Evolutionary conservation across 1,139 yeast species (phyloP), one percentile per base, ranked within the genome.

Genomic region (Candida sp.): DNA sequence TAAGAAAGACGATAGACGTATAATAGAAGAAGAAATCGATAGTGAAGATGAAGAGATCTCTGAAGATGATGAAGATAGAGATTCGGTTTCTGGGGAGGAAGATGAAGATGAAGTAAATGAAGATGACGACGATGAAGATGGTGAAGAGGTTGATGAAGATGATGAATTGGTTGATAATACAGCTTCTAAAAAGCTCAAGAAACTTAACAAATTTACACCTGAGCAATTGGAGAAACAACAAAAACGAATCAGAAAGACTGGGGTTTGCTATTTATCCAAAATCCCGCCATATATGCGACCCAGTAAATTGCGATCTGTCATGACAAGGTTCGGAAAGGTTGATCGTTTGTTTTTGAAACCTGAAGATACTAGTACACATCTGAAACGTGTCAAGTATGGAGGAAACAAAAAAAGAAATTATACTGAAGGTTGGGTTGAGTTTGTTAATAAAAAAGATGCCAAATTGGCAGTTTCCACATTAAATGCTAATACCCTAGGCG

Each of bases 231-330:
- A 63, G 11, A 77, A 82, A 57, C 81, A 80, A 46, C 75, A 79
- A 49, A 77, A 75, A 52, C 77, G 77, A 51, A 74, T 81, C 33
- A 79, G 80, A 52, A 85, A 79, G 55, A 82, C 97, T 0, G 99
- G 99, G 3, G 97, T 95, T 2, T 84, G 96, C 22, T 95, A 93
- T 56, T 66, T 93, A 4, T 90, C 98, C 0, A 76, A 85, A 45
- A 79, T 95, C 7, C 99, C 99, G 0, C 99, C 99, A 29, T 93
- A 87, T 59, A 95, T 93, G 99, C 90, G 90, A 59, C 99, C 99
- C 0, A 80, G 86, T 3, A 93, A 90, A 59, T 72, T 93, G 66
- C 77, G 96, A 53, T 95, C 90, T 44, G 78, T 93, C 11, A 69
- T 95, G 33, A 63, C 82, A 1, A 71, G 89, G 50, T 95, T 91